Evolutionary conservation across 2,329 filamentous ascomycete genomes (phyloP).

Genomic region (Microcyclosporella mali): DNA sequence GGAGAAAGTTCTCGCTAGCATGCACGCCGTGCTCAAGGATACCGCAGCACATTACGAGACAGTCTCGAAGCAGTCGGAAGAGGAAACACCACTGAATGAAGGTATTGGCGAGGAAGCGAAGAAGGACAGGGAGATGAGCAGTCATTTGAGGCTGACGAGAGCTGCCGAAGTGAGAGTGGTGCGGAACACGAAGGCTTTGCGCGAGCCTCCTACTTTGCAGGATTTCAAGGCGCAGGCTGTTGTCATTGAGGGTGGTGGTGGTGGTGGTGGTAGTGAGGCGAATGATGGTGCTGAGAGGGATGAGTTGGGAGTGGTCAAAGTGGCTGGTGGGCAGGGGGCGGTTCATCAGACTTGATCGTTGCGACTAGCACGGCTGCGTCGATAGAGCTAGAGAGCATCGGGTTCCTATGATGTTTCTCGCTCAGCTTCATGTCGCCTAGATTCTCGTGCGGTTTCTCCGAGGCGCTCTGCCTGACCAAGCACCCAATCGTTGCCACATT

Average conservation of each 20-base stretch:
- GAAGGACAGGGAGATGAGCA: constrained; percentile 47
- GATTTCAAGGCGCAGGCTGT: constrained; percentile 51
- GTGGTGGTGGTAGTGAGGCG: background rate
- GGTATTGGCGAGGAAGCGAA: constrained; percentile 37
- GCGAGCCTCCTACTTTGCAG: constrained; percentile 60
- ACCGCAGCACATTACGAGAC: constrained; percentile 61
- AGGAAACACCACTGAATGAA: constrained; percentile 43
- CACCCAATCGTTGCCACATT: too few species aligned
- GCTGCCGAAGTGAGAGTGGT: constrained; percentile 85
- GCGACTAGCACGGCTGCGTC: too few species aligned
- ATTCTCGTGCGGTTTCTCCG: too few species aligned
- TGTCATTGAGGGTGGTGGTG: constrained; percentile 19
- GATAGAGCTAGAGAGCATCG: too few species aligned
- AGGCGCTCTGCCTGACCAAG: too few species aligned
- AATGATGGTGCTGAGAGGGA: constrained; percentile 2
- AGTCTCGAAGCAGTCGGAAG: constrained; percentile 49
- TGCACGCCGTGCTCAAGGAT: constrained; percentile 74
- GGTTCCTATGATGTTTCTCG: too few species aligned
- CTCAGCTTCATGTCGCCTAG: too few species aligned
- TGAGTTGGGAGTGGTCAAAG: constrained; percentile 8
- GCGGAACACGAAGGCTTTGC: constrained; percentile 63
- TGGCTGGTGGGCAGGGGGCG: constrained; percentile 3
- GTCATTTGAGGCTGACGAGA: constrained; percentile 66
- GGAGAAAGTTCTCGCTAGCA: constrained; percentile 83
- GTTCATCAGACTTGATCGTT: constrained; percentile 5